Percentiles rank a stretch among this genome's conserved stretches.
phyloP scores from a whole-genome alignment of 2,329 filamentous ascomycete genomes.

The Aaosphaeria pasadenensis region DNA sequence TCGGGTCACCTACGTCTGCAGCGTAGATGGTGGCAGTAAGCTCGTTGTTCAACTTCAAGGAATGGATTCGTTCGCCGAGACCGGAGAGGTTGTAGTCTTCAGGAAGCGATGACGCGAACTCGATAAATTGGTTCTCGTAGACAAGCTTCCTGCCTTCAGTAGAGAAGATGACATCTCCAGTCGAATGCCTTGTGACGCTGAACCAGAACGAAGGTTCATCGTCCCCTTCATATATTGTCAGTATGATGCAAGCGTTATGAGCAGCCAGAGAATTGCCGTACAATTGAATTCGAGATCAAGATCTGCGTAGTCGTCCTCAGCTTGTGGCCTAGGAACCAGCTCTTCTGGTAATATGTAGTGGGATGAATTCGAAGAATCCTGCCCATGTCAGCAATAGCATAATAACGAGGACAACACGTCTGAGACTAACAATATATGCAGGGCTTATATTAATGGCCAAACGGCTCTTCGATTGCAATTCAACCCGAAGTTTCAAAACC shows the following conservation, averaged over 20 bases:
- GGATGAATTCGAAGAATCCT: constrained; percentile 57
- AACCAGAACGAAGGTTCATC: constrained; percentile 59
- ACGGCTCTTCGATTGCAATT: constrained; percentile 63
- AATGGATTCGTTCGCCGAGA: constrained; percentile 70
- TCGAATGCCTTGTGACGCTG: constrained; percentile 55
- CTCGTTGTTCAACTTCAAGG: constrained; percentile 69
- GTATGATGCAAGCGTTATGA: neutral
- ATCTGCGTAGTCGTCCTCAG: constrained; percentile 38
- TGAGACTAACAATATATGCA: constrained; percentile 48
- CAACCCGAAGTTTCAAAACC: constrained; percentile 63
- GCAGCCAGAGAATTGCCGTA: constrained; percentile 3
- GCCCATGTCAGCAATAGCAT: neutral
- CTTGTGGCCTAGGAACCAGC: constrained; percentile 56
- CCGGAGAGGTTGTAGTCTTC: constrained; percentile 75
- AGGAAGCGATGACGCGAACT: constrained; percentile 64
- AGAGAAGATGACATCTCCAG: constrained; percentile 65
- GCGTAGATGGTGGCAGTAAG: constrained; percentile 67
- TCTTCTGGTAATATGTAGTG: constrained; percentile 66
- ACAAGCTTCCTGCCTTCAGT: constrained; percentile 64
- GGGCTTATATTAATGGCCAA: constrained; percentile 70
- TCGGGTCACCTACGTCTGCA: constrained; percentile 64
- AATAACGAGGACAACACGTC: constrained; percentile 13
- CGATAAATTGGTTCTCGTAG: constrained; percentile 75
- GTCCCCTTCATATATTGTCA: constrained; percentile 39
- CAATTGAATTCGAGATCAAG: constrained; percentile 49